Conservation (phyloP, 2,329 filamentous ascomycete species). For the Magnaporthiopsis incrustans region DNA sequence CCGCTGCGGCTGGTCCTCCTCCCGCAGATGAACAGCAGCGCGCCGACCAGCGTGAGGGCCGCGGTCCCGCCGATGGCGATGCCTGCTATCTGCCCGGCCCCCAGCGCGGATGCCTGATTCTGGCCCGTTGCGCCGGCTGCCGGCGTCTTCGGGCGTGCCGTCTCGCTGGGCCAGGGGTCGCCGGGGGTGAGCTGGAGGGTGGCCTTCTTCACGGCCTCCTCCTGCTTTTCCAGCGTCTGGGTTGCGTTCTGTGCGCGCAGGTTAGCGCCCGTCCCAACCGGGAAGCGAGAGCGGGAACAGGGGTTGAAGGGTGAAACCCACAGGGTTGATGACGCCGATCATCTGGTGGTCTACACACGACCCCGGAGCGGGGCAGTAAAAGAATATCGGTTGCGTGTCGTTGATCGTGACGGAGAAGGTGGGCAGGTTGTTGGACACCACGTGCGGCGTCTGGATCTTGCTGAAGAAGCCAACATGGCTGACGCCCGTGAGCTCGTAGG, state of each 20-base stretch:
- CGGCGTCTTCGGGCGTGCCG: constrained; percentile 12
- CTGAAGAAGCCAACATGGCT: constrained; percentile 46
- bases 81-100: constrained; percentile 42
- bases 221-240: constrained; percentile 38
- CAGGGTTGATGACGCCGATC: constrained; percentile 69
- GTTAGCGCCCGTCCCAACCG: neutral
- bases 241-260: constrained; percentile 31
- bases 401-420: constrained; percentile 42
- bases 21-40: constrained; percentile 40
- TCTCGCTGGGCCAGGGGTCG: constrained; percentile 43
- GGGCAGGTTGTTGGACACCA: constrained; percentile 35
- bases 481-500: constrained; percentile 44
- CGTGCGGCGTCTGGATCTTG: constrained; percentile 37
- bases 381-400: constrained; percentile 56
- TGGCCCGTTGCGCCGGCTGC: constrained; percentile 7
- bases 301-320: constrained; percentile 22
- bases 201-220: constrained; percentile 36
- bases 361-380: constrained; percentile 59
- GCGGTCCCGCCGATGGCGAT: constrained; percentile 46
- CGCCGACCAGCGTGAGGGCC: constrained; percentile 33
- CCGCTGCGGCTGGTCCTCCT: constrained; percentile 20
- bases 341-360: constrained; percentile 61
- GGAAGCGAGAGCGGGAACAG: neutral
- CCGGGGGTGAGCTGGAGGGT: constrained; percentile 48
- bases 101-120: constrained; percentile 24